phyloP scores from a whole-genome alignment of 345 rosid species.

The Gossypium raimondii region DNA sequence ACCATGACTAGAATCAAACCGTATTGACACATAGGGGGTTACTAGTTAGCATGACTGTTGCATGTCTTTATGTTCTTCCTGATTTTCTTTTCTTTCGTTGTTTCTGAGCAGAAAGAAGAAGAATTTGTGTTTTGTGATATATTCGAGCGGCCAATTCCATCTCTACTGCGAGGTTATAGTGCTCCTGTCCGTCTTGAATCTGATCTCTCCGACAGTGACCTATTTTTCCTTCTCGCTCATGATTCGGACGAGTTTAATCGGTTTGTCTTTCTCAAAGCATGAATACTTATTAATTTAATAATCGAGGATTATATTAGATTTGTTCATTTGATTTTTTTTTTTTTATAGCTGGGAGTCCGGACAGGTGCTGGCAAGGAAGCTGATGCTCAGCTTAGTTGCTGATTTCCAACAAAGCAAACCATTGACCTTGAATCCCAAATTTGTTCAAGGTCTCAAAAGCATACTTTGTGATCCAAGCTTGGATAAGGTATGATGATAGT shows the following conservation, averaged over 20 bases:
- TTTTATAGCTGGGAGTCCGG: conserved; percentile 94
- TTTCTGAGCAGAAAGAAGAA: conserved; percentile 73
- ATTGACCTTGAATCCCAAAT: conserved; percentile 63
- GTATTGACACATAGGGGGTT: neutral
- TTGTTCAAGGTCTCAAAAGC: conserved; percentile 71
- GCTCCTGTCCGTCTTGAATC: conserved; percentile 91
- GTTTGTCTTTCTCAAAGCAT: conserved; percentile 41
- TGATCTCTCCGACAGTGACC: conserved; percentile 70
- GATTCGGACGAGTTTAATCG: conserved; percentile 95
- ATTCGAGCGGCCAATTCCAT: conserved; percentile 76
- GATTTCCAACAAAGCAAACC: conserved; percentile 78
- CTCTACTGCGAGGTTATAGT: conserved; percentile 83
- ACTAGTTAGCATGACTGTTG: neutral
- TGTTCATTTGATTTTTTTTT: neutral
- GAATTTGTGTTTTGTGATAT: conserved; percentile 82
- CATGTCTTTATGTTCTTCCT: neutral
- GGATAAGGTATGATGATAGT: conserved; percentile 59
- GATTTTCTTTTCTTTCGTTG: conserved; percentile 6
- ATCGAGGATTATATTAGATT: conserved; percentile 13
- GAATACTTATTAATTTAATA: neutral
- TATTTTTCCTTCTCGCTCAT: conserved; percentile 93
- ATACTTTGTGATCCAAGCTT: conserved; percentile 65
- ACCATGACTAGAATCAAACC: neutral
- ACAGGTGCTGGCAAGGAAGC: conserved; percentile 83
- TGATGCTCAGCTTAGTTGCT: conserved; percentile 84